phyloP scores from a whole-genome alignment of 1,139 yeast species.

The Martiniozyma asiatica region DNA sequence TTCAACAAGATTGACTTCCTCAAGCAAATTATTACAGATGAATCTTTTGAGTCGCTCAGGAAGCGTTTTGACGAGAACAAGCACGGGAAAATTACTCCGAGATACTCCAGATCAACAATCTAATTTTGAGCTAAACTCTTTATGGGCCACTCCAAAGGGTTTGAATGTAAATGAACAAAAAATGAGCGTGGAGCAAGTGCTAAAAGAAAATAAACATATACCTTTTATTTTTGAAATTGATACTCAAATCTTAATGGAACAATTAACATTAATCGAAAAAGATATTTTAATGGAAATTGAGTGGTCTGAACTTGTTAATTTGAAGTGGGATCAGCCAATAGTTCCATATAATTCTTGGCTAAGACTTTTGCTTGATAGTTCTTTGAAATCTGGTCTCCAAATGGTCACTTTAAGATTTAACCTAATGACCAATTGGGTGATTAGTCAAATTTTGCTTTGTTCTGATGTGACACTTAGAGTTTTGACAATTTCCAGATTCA shows the following conservation, averaged over 20 bases:
- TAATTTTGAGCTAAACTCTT: slow-evolving; percentile 19
- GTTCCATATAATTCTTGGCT: slow-evolving; percentile 81
- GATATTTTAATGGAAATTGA: slow-evolving; percentile 79
- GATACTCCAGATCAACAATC: slow-evolving; percentile 11
- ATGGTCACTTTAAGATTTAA: slow-evolving; percentile 83
- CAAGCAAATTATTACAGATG: slow-evolving; percentile 7
- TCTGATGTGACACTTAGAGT: slow-evolving; percentile 45
- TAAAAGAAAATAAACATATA: slow-evolving; percentile 40
- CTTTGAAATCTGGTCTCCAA: slow-evolving; percentile 54
- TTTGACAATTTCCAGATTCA: slow-evolving; percentile 62
- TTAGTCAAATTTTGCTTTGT: slow-evolving; percentile 74
- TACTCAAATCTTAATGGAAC: slow-evolving; percentile 57
- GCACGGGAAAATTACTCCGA: slow-evolving; percentile 9
- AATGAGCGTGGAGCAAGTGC: slow-evolving; percentile 25
- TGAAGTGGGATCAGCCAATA: slow-evolving; percentile 59
- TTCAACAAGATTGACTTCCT: slow-evolving; percentile 1
- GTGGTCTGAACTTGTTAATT: slow-evolving; percentile 80
- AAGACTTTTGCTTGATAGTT: slow-evolving; percentile 41
- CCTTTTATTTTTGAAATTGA: slow-evolving; percentile 71
- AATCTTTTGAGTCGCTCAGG: slow-evolving; percentile 8
- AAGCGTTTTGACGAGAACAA: slow-evolving; percentile 7
- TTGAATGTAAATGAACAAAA: slow-evolving; percentile 8
- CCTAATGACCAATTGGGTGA: slow-evolving; percentile 83
- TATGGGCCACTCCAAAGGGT: slow-evolving; percentile 17
- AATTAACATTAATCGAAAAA: slow-evolving; percentile 74